phyloP scores from a whole-genome alignment of 208 protist species.

The Endotrypanum monterogeii region DNA sequence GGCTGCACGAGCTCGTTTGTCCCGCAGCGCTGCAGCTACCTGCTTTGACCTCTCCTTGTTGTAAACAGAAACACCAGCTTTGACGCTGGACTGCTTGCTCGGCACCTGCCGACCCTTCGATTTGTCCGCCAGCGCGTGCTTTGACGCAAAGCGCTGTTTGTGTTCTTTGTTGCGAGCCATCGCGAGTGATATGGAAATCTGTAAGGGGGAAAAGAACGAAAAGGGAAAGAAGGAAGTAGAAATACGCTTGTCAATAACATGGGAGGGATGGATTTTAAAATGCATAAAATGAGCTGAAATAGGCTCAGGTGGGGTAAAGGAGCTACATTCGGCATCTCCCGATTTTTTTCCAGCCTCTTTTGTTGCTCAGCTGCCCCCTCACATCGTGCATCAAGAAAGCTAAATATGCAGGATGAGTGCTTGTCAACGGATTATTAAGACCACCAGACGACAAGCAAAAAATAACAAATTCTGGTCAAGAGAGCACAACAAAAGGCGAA shows the following conservation, averaged over 20 bases:
- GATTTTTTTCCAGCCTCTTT: neutral
- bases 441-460: neutral
- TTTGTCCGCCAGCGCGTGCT: constrained; percentile 55
- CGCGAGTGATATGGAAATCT: neutral
- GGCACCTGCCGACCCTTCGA: constrained; percentile 64
- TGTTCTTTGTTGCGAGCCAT: constrained; percentile 84
- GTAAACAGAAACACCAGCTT: constrained; percentile 39
- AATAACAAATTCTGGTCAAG: neutral
- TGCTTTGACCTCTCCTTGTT: constrained; percentile 61
- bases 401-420: neutral
- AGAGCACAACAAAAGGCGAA: neutral
- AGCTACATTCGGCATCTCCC: neutral
- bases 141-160: constrained; percentile 62
- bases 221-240: neutral
- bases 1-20: constrained; percentile 50
- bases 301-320: neutral
- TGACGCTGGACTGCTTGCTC: constrained; percentile 40
- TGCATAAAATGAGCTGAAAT: neutral
- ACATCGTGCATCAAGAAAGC: neutral
- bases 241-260: neutral
- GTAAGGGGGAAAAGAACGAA: neutral
- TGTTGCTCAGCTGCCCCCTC: neutral
- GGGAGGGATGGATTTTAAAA: neutral
- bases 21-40: constrained; percentile 38
- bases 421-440: neutral